These are phyloP conservation scores for Kodamaea kaohsiungensis DNA, from an alignment of 805 yeast genomes.

Conservation along the genomic window DNA sequence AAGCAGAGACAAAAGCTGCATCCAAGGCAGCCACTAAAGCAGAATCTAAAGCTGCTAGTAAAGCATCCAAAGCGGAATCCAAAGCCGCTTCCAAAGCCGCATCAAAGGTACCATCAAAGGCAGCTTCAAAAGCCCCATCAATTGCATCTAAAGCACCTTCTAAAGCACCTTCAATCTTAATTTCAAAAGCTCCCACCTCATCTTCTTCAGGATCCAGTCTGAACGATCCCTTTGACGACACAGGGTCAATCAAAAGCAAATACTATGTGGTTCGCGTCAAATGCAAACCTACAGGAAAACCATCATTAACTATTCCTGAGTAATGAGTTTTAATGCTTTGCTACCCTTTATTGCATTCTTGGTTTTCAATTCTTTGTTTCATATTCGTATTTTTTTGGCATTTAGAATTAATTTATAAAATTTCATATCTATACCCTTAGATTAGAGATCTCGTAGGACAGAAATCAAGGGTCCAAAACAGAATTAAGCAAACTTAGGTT, in stretches of 20 bases:
- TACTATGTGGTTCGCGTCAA: constrained; percentile 10
- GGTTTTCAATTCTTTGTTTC: neutral
- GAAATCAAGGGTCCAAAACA: too few relatives aligned
- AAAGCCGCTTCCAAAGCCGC: constrained; percentile 5
- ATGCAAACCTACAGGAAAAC: constrained; percentile 1
- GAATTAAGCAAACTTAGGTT: too few relatives aligned
- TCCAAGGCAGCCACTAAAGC: constrained; percentile 2
- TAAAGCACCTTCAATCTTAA: neutral
- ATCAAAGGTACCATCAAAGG: neutral
- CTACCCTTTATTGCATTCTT: neutral
- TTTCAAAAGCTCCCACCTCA: neutral
- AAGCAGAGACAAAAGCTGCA: neutral
- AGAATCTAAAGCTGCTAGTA: neutral
- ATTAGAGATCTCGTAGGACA: too few relatives aligned
- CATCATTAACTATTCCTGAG: neutral
- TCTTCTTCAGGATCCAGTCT: neutral
- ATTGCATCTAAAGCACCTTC: neutral
- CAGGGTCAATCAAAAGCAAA: constrained; percentile 5
- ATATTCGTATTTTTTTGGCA: neutral
- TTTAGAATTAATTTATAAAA: neutral
- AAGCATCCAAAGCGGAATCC: neutral
- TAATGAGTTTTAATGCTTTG: neutral
- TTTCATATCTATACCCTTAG: too few relatives aligned
- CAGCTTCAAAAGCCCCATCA: constrained; percentile 1
- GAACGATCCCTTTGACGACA: constrained; percentile 6